Evolutionary conservation across 148 eudicot genomes (phyloP).

Genomic region (Rhododendron griersonianum): DNA sequence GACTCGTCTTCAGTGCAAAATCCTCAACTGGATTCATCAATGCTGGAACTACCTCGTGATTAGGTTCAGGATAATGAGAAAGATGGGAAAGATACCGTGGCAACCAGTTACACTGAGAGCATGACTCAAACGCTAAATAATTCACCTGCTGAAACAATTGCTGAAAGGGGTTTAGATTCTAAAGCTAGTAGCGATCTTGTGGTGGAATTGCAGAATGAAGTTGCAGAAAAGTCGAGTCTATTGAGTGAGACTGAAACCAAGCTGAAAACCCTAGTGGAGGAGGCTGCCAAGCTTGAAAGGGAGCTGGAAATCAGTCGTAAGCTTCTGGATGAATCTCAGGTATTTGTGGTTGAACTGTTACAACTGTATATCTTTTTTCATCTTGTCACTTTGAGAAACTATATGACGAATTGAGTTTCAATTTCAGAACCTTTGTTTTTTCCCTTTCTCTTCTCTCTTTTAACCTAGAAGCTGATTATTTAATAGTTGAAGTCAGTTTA

Average conservation of each 20-base stretch:
- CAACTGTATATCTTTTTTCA: background rate
- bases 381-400: background rate
- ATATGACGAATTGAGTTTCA: background rate
- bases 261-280: constrained; percentile 52
- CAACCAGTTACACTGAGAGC: constrained; percentile 39
- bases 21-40: constrained; percentile 70
- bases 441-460: background rate
- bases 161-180: constrained; percentile 25
- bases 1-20: constrained; percentile 64
- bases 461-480: background rate
- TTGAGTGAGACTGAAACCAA: constrained; percentile 51
- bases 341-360: constrained; percentile 18
- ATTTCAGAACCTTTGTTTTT: background rate
- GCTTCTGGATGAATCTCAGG: constrained; percentile 98
- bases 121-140: constrained; percentile 28
- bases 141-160: constrained; percentile 30
- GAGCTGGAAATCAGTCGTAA: constrained; percentile 76
- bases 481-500: background rate
- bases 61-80: constrained; percentile 40
- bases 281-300: constrained; percentile 60
- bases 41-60: constrained; percentile 69
- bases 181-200: constrained; percentile 39
- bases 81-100: constrained; percentile 35
- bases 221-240: constrained; percentile 61
- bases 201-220: constrained; percentile 52